Evolutionary conservation across 2,329 filamentous ascomycete genomes (phyloP), one percentile per base, ranked within the genome.

Genomic region (Chaetomium globosum): DNA sequence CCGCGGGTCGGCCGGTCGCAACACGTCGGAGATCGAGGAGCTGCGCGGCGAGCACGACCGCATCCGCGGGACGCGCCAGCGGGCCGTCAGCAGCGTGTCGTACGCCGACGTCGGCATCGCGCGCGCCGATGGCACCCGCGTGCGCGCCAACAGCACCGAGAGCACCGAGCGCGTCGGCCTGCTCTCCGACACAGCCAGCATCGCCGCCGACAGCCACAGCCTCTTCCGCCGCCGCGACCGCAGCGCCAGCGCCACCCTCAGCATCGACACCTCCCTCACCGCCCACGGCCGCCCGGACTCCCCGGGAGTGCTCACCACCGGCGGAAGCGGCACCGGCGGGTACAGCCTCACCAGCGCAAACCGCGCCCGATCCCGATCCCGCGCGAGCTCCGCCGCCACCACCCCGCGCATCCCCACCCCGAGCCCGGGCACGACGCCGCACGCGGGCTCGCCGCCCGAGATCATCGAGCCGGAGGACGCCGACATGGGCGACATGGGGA

Each of bases 21-120:
- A 80, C 68, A 78, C 82, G 67, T 83, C 83, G n/a, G 81, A 82
- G 13, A 82, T 91, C 52, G 84, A 88, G 33, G 86, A 87, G 13
- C 77, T 87, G 43, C 82, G 86, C 21, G 76, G 77, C n/a, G 78
- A 83, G 39, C 84, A 87, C 67, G 81, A 83, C 10, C 80, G 83
- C 10, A 78, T 87, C 52, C 86, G 85, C 72, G 81, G 83, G 16
- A 81, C 82, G 67, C 83, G 90, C 21, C 85, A 89, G 64, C 83
- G 89, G 30, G 83, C 89, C 19, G 87, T 92, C 3, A 91, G 89
- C 53, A 89, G 87, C 63, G 91, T 95, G 21, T 87, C 87, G 52
- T 95, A 95, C 71, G 89, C 85, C 10, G 89, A 91, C 51, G 76
- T 95, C 4, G 91, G 91, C 39, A 85, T 93, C 16, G 90, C 89